A percentile compares a stretch with the other conserved stretches of the same genome.
Conservation (phyloP, 2,329 filamentous ascomycete species). For the Drechslerella dactyloides region DNA sequence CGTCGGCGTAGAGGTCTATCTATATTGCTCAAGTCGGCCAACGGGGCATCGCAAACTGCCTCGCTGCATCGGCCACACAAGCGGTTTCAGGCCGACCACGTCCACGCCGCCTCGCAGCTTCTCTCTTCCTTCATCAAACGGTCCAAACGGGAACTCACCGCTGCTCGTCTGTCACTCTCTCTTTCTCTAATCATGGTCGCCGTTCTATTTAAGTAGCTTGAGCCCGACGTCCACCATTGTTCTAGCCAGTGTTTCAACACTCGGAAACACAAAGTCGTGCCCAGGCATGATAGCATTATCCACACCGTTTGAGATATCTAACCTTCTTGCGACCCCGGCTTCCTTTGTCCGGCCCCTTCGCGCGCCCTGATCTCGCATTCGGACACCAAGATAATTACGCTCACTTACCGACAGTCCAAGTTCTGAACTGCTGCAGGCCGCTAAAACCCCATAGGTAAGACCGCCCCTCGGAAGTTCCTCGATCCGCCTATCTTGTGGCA, state of each 20-base stretch:
- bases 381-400: not conserved
- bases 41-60: too few relatives aligned
- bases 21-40: too few relatives aligned
- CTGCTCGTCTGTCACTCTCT: constrained; percentile 2
- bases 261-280: not conserved
- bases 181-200: constrained; percentile 9
- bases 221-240: not conserved
- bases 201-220: constrained; percentile 1
- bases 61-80: too few relatives aligned
- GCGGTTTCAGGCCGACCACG: too few relatives aligned
- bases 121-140: not conserved
- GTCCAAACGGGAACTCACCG: constrained; percentile 6
- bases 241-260: constrained; percentile 1
- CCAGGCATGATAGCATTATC: too few relatives aligned
- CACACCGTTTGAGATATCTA: too few relatives aligned
- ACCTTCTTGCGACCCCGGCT: too few relatives aligned
- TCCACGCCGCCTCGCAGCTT: constrained; percentile 12
- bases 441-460: constrained; percentile 35
- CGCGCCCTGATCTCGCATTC: too few relatives aligned
- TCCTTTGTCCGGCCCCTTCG: too few relatives aligned
- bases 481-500: constrained; percentile 29
- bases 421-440: constrained; percentile 13
- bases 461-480: constrained; percentile 42
- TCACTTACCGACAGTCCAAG: constrained; percentile 19
- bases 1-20: too few relatives aligned